Percentiles rank a stretch among this genome's conserved stretches.
Conservation (phyloP, 169 alveolate genomes). For the Eimeria necatrix region DNA sequence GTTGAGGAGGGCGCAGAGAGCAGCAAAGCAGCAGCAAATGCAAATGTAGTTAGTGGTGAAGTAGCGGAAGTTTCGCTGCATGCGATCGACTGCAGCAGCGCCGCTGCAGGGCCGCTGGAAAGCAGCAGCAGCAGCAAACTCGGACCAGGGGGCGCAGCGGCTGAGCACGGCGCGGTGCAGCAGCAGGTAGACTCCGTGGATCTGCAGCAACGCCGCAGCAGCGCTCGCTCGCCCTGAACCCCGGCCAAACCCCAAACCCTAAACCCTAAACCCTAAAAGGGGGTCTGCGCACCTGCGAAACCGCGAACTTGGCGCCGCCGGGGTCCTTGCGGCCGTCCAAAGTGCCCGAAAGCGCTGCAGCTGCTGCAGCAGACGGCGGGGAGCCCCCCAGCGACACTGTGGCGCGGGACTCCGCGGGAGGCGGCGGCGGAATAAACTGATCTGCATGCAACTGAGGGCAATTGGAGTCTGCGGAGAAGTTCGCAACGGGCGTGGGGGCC, state of each 20-base stretch:
- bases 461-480: not conserved
- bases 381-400: slow-evolving; percentile 9
- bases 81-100: slow-evolving; percentile 69
- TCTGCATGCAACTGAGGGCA: not conserved
- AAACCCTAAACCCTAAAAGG: not conserved
- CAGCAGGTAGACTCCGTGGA: slow-evolving; percentile 58
- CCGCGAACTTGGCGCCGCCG: slow-evolving; percentile 43
- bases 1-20: slow-evolving; percentile 54
- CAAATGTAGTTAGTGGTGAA: slow-evolving; percentile 62
- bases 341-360: slow-evolving; percentile 10
- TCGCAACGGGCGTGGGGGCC: not conserved
- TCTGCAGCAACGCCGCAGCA: slow-evolving; percentile 18
- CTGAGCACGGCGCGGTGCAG: slow-evolving; percentile 48
- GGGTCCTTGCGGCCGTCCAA: slow-evolving; percentile 29
- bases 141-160: slow-evolving; percentile 66
- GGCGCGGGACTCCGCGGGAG: not conserved
- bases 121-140: slow-evolving; percentile 11
- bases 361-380: not conserved
- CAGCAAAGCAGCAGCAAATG: slow-evolving; percentile 10
- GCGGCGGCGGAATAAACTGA: not conserved
- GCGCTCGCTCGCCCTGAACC: not conserved
- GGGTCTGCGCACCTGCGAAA: slow-evolving; percentile 4
- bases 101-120: slow-evolving; percentile 58
- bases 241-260: not conserved
- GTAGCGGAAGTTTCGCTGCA: slow-evolving; percentile 60